Evolutionary conservation across 495 filamentous ascomycete species (phyloP).

Genomic region (Penicillium atrosanguineum): DNA sequence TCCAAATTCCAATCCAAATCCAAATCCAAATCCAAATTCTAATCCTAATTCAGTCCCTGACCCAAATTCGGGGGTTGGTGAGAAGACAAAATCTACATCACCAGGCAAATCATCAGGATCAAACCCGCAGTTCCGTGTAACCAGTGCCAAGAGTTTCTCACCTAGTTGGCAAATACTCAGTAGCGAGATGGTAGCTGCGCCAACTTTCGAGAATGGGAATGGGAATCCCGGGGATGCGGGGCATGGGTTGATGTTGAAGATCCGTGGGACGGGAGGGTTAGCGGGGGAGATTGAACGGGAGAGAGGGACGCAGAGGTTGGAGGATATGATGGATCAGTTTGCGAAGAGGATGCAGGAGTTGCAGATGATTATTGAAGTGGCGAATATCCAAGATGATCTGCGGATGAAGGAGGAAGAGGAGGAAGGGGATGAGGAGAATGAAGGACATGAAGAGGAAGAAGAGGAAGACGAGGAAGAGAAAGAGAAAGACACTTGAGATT

Average conservation of each 20-base stretch:
- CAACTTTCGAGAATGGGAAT: slow-evolving; percentile 55
- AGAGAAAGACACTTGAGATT: no score
- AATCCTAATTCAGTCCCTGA: slow-evolving; percentile 12
- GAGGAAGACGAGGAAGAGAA: not conserved
- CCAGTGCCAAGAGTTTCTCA: slow-evolving; percentile 48
- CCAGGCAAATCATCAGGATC: slow-evolving; percentile 26
- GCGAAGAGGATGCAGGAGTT: slow-evolving; percentile 59
- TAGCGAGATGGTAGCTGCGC: slow-evolving; percentile 51
- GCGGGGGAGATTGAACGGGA: slow-evolving; percentile 29
- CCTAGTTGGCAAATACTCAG: slow-evolving; percentile 53
- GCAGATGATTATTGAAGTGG: slow-evolving; percentile 43
- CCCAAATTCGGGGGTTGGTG: not conserved
- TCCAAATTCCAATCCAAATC: no score
- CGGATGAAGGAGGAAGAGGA: not conserved
- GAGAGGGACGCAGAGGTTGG: slow-evolving; percentile 38
- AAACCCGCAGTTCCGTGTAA: slow-evolving; percentile 40
- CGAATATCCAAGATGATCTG: slow-evolving; percentile 6
- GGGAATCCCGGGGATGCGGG: slow-evolving; percentile 16
- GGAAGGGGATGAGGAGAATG: not conserved
- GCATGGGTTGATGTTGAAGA: slow-evolving; percentile 62
- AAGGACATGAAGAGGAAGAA: not conserved
- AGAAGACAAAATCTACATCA: slow-evolving; percentile 13
- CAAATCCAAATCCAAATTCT: no score
- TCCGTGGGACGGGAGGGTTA: slow-evolving; percentile 54
- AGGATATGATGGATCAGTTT: slow-evolving; percentile 64